Conservation (phyloP, 2,329 filamentous ascomycete genomes). For the Graphilbum fragrans region DNA sequence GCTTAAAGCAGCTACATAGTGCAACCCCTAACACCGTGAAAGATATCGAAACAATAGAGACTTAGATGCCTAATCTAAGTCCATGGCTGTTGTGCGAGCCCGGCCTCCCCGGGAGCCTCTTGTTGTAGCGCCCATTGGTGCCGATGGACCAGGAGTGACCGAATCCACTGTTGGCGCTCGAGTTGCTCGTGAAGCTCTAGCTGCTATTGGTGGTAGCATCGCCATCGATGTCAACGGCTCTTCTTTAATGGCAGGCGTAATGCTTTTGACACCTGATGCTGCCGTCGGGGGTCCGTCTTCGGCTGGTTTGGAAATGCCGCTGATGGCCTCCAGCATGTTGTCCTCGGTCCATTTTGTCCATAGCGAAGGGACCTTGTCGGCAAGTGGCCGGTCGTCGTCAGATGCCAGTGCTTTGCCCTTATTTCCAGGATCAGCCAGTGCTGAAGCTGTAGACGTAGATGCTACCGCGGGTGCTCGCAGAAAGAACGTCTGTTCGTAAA, state of each 20-base stretch:
- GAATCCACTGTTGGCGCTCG: too few relatives aligned
- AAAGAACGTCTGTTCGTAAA: constrained; percentile 64
- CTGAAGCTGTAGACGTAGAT: constrained; percentile 12
- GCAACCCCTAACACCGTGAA: too few relatives aligned
- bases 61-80: not conserved
- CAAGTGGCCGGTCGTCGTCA: constrained; percentile 13
- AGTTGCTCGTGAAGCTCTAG: too few relatives aligned
- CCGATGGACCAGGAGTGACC: too few relatives aligned
- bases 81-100: not conserved
- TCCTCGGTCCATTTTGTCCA: constrained; percentile 29
- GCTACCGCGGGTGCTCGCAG: constrained; percentile 18
- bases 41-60: too few relatives aligned
- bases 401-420: constrained; percentile 16
- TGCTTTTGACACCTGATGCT: not conserved
- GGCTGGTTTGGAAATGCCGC: constrained; percentile 20
- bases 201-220: not conserved
- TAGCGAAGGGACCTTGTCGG: constrained; percentile 25
- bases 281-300: not conserved
- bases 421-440: constrained; percentile 4
- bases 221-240: not conserved
- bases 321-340: constrained; percentile 32
- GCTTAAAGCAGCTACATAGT: too few relatives aligned
- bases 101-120: not conserved
- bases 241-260: not conserved
- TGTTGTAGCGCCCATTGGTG: not conserved